These are phyloP conservation scores for Solanum chmielewskii DNA, from an alignment of 257 asterid genomes.

Conservation along the genomic window DNA sequence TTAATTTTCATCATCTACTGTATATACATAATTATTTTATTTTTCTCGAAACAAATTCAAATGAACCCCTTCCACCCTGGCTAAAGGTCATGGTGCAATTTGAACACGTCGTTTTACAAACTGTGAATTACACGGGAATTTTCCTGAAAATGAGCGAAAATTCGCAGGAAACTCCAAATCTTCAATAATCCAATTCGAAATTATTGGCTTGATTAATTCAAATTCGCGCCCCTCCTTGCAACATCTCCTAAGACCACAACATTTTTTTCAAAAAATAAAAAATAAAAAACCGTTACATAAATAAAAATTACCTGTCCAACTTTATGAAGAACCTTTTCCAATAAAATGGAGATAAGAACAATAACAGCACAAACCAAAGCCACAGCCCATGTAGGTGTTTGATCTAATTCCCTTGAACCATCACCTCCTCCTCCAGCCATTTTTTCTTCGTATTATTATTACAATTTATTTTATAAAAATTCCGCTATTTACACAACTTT, in stretches of 20 bases:
- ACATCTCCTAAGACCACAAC: background rate
- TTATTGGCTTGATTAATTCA: background rate
- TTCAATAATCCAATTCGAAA: background rate
- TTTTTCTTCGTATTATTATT: background rate
- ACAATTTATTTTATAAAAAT: background rate
- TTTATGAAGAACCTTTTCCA: slow-evolving; percentile 49
- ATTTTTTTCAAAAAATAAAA: fast-evolving
- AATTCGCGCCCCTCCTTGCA: background rate
- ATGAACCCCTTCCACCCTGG: background rate
- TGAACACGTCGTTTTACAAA: background rate
- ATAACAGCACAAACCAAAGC: slow-evolving; percentile 46
- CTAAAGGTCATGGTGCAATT: background rate
- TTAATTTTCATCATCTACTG: background rate
- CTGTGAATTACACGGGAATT: too few species aligned
- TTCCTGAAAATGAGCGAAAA: too few species aligned
- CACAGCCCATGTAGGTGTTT: slow-evolving; percentile 65
- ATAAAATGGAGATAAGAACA: slow-evolving; percentile 36
- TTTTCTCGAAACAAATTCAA: background rate
- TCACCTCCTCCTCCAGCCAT: slow-evolving; percentile 6
- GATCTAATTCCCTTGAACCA: slow-evolving; percentile 5
- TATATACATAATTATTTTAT: background rate
- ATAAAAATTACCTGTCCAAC: slow-evolving; percentile 23
- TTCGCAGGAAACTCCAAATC: background rate
- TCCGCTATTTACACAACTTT: background rate
- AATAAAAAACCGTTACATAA: background rate